Percentiles rank a stretch among this genome's conserved stretches.
These are phyloP conservation scores for Malus hybrid DNA, from an alignment of 331 rosid species.

Conservation along the genomic window DNA sequence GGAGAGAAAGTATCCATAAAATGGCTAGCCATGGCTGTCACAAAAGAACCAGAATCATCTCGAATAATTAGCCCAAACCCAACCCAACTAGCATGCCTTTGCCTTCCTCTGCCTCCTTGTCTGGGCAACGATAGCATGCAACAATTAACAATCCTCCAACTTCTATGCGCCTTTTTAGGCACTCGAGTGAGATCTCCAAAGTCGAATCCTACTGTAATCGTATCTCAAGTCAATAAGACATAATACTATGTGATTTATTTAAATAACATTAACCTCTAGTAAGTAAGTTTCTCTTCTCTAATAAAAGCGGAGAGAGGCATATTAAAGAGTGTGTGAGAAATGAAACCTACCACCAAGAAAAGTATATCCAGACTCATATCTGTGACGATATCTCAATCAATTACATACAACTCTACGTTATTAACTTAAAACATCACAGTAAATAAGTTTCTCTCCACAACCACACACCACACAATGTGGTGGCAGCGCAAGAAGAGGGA, in stretches of 20 bases:
- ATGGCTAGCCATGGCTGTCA: no score
- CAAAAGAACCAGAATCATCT: no score
- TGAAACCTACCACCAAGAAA: neutral
- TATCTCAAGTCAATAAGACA: no score
- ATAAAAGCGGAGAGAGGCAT: neutral
- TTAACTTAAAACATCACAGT: neutral
- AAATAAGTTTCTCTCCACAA: neutral
- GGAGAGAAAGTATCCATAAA: no score
- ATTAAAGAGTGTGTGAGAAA: neutral
- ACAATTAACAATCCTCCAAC: neutral
- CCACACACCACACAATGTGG: neutral
- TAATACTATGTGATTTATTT: no score
- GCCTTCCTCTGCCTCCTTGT: neutral
- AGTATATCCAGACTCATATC: accelerated
- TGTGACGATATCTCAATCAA: no score
- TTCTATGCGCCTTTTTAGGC: neutral
- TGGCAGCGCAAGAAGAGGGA: neutral
- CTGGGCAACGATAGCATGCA: neutral
- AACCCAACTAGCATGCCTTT: neutral
- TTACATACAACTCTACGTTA: no score
- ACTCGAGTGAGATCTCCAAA: neutral
- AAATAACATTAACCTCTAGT: no score
- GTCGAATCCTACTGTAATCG: neutral
- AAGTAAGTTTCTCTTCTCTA: neutral
- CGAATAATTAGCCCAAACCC: no score